Conservation (phyloP, 139 green algal species). For the Ettlia oleoabundans region DNA sequence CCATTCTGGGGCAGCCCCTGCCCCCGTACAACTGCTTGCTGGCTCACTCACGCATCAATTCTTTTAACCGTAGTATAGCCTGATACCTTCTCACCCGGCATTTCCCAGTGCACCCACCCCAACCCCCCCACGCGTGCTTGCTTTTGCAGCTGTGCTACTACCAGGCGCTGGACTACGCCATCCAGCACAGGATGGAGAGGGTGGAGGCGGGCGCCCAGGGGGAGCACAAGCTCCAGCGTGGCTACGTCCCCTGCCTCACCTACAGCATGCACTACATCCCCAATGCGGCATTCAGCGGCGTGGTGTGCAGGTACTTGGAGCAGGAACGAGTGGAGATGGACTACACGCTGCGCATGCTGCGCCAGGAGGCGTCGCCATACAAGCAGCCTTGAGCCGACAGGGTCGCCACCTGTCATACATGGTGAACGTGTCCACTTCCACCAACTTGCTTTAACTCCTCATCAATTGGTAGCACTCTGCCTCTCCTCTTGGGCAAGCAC, state of each 20-base stretch:
- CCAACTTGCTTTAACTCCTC: not conserved
- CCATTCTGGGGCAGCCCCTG: not conserved
- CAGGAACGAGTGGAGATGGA: constrained; percentile 63
- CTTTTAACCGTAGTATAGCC: too few species aligned
- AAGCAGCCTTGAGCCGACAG: constrained; percentile 35
- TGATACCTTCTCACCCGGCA: too few species aligned
- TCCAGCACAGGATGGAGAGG: constrained; percentile 54
- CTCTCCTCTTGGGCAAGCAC: too few species aligned
- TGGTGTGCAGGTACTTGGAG: constrained; percentile 35
- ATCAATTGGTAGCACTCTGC: too few species aligned
- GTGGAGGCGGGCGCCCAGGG: constrained; percentile 95
- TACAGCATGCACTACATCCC: constrained; percentile 84
- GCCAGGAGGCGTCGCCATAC: constrained; percentile 60
- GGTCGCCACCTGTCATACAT: too few species aligned
- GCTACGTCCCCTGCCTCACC: constrained; percentile 87
- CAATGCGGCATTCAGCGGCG: constrained; percentile 56
- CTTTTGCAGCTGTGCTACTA: constrained; percentile 37
- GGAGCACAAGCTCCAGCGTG: constrained; percentile 92
- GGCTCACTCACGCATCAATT: too few species aligned
- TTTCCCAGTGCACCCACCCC: too few species aligned
- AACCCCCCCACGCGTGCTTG: too few species aligned
- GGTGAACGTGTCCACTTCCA: not conserved
- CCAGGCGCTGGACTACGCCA: constrained; percentile 26
- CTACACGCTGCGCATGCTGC: constrained; percentile 60
- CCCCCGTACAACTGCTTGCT: not conserved